phyloP scores from a whole-genome alignment of 139 green algal species.

The Coelastrella sp. region DNA sequence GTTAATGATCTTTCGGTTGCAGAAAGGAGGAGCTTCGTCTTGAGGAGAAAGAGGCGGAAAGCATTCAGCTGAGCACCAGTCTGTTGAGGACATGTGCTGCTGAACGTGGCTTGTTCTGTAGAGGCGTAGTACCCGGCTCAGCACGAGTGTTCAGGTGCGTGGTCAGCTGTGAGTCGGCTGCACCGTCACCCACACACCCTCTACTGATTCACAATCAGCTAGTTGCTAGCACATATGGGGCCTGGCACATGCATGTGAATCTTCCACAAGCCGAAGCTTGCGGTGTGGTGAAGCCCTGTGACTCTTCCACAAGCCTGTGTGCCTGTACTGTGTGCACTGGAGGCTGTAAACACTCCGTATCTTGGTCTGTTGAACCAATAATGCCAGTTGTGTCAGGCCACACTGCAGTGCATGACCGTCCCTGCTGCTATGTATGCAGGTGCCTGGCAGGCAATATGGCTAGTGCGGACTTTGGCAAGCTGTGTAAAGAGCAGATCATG shows the following conservation, averaged over 20 bases:
- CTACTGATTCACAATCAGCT: too few species aligned
- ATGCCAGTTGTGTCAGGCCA: too few species aligned
- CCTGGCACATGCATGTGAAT: too few species aligned
- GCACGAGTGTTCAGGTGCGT: constrained; percentile 63
- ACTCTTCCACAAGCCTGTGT: too few species aligned
- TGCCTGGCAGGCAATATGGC: constrained; percentile 73
- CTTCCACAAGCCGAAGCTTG: too few species aligned
- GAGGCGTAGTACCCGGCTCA: constrained; percentile 57
- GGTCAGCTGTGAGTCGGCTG: too few species aligned
- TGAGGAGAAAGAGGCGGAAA: constrained; percentile 65
- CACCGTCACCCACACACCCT: too few species aligned
- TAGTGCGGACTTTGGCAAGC: constrained; percentile 64
- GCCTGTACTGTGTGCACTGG: background rate
- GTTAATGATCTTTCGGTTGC: constrained; percentile 42
- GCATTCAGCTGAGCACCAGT: constrained; percentile 66
- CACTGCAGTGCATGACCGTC: background rate
- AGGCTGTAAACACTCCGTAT: background rate
- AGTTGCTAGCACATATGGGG: too few species aligned
- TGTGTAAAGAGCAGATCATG: constrained; percentile 59
- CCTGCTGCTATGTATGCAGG: constrained; percentile 49
- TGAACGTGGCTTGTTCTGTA: constrained; percentile 82
- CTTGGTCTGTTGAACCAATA: background rate
- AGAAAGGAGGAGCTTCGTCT: constrained; percentile 76
- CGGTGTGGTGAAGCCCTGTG: background rate
- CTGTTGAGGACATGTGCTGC: constrained; percentile 61